phyloP scores from a whole-genome alignment of 164 flowering plant genomes.

The Piper longum region DNA sequence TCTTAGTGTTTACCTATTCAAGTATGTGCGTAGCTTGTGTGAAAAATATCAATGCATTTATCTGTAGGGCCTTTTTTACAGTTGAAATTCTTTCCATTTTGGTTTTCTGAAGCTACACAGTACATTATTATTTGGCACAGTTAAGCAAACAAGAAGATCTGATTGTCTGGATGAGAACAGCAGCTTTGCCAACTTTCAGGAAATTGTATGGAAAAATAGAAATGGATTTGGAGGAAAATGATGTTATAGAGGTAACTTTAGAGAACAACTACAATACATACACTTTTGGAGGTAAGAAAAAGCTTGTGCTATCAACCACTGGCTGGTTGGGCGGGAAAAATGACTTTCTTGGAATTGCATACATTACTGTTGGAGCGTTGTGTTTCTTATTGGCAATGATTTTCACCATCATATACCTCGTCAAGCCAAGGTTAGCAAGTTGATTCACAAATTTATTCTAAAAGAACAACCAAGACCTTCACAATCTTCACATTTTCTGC shows the following conservation, averaged over 20 bases:
- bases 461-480: background rate
- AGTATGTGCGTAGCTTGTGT: background rate
- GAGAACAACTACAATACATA: conserved; percentile 80
- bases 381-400: conserved; percentile 74
- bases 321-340: conserved; percentile 99
- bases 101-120: background rate
- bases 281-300: conserved; percentile 85
- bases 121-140: conserved; percentile 23
- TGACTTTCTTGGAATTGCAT: conserved; percentile 90
- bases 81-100: too few relatives aligned
- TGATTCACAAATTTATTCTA: too few relatives aligned
- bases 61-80: background rate
- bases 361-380: conserved; percentile 78
- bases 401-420: conserved; percentile 58
- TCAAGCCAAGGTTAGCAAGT: conserved; percentile 72
- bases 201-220: conserved; percentile 94
- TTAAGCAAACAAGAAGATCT: conserved; percentile 82
- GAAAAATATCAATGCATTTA: background rate
- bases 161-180: conserved; percentile 99
- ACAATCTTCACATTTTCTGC: background rate
- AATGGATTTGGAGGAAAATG: conserved; percentile 46
- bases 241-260: conserved; percentile 33
- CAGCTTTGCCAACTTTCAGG: conserved; percentile 94
- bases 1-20: background rate
- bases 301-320: conserved; percentile 89